A percentile compares a stretch with the other conserved stretches of the same genome.
Evolutionary conservation across 1,139 yeast genomes (phyloP).

Genomic region (Scheffersomyces parashehatae): DNA sequence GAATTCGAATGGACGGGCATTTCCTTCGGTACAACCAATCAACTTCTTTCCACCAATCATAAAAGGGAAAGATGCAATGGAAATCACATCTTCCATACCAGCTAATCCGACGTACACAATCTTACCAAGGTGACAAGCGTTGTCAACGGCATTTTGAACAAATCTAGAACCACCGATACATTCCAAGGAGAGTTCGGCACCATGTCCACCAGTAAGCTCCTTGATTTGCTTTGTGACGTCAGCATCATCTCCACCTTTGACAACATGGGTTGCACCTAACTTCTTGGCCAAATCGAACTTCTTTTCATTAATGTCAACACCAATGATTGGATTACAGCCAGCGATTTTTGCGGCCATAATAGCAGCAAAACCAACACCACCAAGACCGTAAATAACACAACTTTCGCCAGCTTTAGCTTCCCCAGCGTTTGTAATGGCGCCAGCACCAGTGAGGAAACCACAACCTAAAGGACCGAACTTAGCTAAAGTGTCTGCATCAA

Average conservation of each 20-base stretch:
- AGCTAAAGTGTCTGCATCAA: constrained; percentile 2
- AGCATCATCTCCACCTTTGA: constrained; percentile 11
- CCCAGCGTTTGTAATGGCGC: constrained; percentile 7
- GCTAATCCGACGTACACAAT: constrained; percentile 6
- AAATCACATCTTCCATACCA: constrained; percentile 1
- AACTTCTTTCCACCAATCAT: constrained; percentile 7
- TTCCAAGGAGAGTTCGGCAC: constrained; percentile 7
- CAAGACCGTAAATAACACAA: constrained; percentile 30
- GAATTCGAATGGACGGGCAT: constrained; percentile 5
- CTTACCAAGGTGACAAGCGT: constrained; percentile 5
- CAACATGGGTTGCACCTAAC: constrained; percentile 41
- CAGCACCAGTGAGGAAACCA: constrained; percentile 8
- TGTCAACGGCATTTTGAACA: constrained; percentile 5
- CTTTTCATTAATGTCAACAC: constrained; percentile 44
- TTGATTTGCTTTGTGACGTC: constrained; percentile 25
- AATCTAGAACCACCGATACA: constrained; percentile 6
- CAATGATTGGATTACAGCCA: constrained; percentile 35
- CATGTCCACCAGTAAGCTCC: constrained; percentile 16
- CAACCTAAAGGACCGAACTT: constrained; percentile 7
- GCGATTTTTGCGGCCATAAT: constrained; percentile 19
- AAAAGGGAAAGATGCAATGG: constrained; percentile 6
- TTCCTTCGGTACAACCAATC: constrained; percentile 9
- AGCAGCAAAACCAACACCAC: constrained; percentile 48
- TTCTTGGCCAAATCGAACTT: constrained; percentile 39
- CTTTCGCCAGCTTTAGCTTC: constrained; percentile 7